Base-by-base conservation (phyloP, 805 yeast species). In the Barnettozyma sp. region DNA sequence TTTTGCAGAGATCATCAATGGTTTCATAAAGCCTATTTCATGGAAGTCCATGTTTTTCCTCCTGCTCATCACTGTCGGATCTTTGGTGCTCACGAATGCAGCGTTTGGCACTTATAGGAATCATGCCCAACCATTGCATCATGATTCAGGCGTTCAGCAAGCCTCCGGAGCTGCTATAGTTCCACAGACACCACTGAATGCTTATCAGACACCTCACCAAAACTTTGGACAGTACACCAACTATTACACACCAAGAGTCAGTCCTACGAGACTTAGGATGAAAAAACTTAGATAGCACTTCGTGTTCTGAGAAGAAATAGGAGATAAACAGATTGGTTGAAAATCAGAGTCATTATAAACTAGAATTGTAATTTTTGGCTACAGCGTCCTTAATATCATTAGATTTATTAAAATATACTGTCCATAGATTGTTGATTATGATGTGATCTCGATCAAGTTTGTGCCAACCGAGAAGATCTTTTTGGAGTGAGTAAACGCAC, bases 1-100 rank as follows among this genome's bases (percentile, higher is more conserved):
- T 0, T 68, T 85, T 47, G 94, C 94, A 2, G 90, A 82, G 43
- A 82, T 84, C 7, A 63, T 86, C 30, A 82, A 86, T 57, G 76
- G 87, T 2, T 85, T 85, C 49, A 59, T 83, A 16, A 73, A 69
- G 39, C 81, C 84, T 3, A 78, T 85, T 25, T 73, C 79, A 22
- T 71, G 83, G 72, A 79, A 82, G 54, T 65, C 87, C 4, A 66
- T 82, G 52, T 42, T 73, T 4, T 66, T 77, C 36, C 46, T 77
- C 12, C 40, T 65, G 4, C 30, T 69, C 2, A 46, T 73, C 15
- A 54, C 71, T 4, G 60, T 74, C 26, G 83, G 82, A 1, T 62
- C 76, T 3, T 55, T 78, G 21, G 51, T 70, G 7, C 59, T 70
- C 7, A 70, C 78, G 2, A 77, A 76, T 45, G 46, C 68, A 6